These are phyloP conservation scores for Capsicum rhomboideum DNA, from an alignment of 257 asterid genomes.

Conservation along the genomic window DNA sequence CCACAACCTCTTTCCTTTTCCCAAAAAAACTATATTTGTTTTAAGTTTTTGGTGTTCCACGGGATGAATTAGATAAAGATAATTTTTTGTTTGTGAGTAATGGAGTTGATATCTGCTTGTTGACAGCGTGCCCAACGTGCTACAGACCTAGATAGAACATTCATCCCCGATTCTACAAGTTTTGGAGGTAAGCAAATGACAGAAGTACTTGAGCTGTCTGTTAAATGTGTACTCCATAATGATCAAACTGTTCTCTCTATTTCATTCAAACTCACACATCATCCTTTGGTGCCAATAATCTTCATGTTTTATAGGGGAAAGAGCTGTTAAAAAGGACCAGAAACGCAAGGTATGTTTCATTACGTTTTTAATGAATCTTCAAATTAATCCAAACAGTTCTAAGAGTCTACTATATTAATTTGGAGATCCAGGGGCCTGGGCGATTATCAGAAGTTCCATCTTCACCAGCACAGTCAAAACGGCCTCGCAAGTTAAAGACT, in stretches of 20 bases:
- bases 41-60: background rate
- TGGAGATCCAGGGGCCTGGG: constrained; percentile 57
- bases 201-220: background rate
- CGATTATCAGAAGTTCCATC: constrained; percentile 73
- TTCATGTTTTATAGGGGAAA: constrained; percentile 53
- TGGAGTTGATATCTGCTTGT: constrained; percentile 3
- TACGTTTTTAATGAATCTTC: background rate
- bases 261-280: background rate
- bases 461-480: constrained; percentile 81
- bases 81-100: background rate
- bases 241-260: background rate
- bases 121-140: constrained; percentile 66
- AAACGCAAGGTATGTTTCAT: constrained; percentile 64
- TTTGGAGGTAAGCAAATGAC: constrained; percentile 46
- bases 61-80: background rate
- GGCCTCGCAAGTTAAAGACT: constrained; percentile 73
- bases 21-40: background rate
- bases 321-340: constrained; percentile 69
- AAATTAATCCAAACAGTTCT: background rate
- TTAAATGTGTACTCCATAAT: background rate
- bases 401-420: background rate
- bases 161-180: constrained; percentile 58
- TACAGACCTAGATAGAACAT: constrained; percentile 65
- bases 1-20: background rate
- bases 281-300: background rate